Evolutionary conservation across 169 alveolate species (phyloP), one percentile per base, ranked within the genome.

Genomic region (Cryptosporidium canis): DNA sequence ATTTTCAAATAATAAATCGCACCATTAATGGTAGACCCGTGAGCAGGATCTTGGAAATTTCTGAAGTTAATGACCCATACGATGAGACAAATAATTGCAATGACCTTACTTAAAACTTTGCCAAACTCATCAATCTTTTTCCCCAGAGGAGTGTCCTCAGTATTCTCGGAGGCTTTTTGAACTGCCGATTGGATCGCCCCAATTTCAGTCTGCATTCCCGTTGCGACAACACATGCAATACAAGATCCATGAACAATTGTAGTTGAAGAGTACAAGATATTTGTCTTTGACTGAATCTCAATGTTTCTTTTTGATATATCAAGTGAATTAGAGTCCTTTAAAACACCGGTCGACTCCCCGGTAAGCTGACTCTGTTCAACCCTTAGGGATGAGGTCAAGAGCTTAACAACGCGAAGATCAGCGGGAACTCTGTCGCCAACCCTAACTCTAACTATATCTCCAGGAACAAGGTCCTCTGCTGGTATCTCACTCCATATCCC

Each of bases 401-500:
- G 85, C 68, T 95, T 90, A 55, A 96, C 94, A n/a, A 97, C 93
- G 58, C 99, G 94, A 29, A 96, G 91, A 92, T 98, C 99, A 1
- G 99, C 99, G 0, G 99, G 99, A 0, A 97, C 96, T 92, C 96
- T 96, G 92, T 98, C 99, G 2, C 99, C 99, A 16, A 94, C 96
- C 35, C 96, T 93, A 41, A 97, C 95, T 71, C 97, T 97, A 35
- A 98, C 97, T 12, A 98, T 93, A 92, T 98, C 99, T 29, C 99
- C 99, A 8, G 98, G 97, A 27, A 98, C 99, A 53, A 98, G 92
- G 39, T 93, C 94, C 43, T 94, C 95, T 12, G 99, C 95, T 61
- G 97, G 98, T 29, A 96, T 90, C 56, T 93, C 94, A 37, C 85
- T 84, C 99, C 99, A 97, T 5, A 65, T 85, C 31, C 99, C 99